These are phyloP conservation scores for Groenewaldozyma auringiensis DNA, from an alignment of 1,139 yeast species.

Conservation along the genomic window DNA sequence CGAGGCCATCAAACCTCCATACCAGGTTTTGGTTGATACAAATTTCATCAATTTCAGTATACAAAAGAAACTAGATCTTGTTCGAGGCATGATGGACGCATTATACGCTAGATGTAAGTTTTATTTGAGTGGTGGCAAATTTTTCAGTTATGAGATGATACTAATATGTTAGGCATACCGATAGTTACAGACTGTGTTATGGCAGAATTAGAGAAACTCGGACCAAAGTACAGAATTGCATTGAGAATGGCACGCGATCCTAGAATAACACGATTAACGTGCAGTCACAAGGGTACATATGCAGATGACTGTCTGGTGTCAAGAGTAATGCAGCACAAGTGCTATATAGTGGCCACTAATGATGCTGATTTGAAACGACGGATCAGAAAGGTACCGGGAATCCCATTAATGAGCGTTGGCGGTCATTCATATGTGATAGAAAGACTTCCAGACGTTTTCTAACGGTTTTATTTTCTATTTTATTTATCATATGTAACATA, in stretches of 20 bases:
- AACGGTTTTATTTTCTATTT: conserved; percentile 16
- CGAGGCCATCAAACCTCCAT: conserved; percentile 91
- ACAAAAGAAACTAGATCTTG: conserved; percentile 87
- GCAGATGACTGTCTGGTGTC: conserved; percentile 97
- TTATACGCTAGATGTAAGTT: conserved; percentile 75
- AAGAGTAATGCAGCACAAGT: conserved; percentile 90
- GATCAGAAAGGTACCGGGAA: conserved; percentile 92
- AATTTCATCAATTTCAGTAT: conserved; percentile 94
- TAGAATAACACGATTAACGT: conserved; percentile 73
- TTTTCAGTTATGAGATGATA: background rate
- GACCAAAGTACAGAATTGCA: conserved; percentile 91
- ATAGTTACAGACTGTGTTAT: conserved; percentile 93
- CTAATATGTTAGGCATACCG: conserved; percentile 44
- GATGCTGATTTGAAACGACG: conserved; percentile 97
- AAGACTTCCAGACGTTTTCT: conserved; percentile 89
- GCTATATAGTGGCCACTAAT: conserved; percentile 94
- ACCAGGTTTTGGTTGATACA: conserved; percentile 90
- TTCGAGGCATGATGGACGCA: conserved; percentile 94
- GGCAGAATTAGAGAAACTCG: conserved; percentile 95
- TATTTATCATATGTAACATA: conserved; percentile 1
- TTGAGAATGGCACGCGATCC: conserved; percentile 89
- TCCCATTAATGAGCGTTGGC: conserved; percentile 95
- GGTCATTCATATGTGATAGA: conserved; percentile 88
- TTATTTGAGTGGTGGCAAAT: background rate
- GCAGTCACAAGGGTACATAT: conserved; percentile 92